Evolutionary conservation across 1,139 yeast species (phyloP), one percentile per base, ranked within the genome.

Genomic region (Diutina catenulata): DNA sequence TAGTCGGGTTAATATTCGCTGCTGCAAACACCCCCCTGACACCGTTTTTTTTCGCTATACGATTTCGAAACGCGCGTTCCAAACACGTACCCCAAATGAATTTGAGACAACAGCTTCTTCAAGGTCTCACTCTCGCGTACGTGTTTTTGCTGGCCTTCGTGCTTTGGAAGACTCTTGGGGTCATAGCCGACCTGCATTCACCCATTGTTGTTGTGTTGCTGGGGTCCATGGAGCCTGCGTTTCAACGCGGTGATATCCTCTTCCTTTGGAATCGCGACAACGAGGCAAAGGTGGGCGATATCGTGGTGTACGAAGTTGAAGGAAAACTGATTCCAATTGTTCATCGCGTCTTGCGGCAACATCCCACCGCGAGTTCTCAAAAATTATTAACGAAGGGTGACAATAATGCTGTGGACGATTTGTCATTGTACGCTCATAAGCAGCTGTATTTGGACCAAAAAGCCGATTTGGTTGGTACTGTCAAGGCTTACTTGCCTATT

Each of bases 221-320:
- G 2, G 99, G 98, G 5, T 91, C 97, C 1, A 91, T 91, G 99
- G 98, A 93, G 55, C 99, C 99, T 1, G 98, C 98, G 0, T 93
- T 93, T 68, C 97, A 91, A 59, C 75, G 98, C 59, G 99, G 99
- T 37, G 99, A 91, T 54, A 80, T 93, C 31, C 64, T 91, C 43
- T 80, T 91, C 52, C 66, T 91, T 42, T 87, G 95, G 95, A 91
- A 91, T 58, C 69, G 96, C 46, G 79, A 81, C 42, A 50, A 60
- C 16, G 59, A 59, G 29, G 77, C 78, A 28, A 64, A 72, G 38
- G 94, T 88, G 1, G 99, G 99, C n/a, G 98, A 91, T 52, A 70
- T 91, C 20, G 97, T 91, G 10, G 98, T 91, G n/a, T 91, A 93
- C 55, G 91, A 91, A 50, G 74, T 88, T 22, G 70, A 73, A 39